A percentile compares a stretch with the other conserved stretches of the same genome.
phyloP scores from a whole-genome alignment of 495 filamentous ascomycete species.

The Penicillium chermesinum region DNA sequence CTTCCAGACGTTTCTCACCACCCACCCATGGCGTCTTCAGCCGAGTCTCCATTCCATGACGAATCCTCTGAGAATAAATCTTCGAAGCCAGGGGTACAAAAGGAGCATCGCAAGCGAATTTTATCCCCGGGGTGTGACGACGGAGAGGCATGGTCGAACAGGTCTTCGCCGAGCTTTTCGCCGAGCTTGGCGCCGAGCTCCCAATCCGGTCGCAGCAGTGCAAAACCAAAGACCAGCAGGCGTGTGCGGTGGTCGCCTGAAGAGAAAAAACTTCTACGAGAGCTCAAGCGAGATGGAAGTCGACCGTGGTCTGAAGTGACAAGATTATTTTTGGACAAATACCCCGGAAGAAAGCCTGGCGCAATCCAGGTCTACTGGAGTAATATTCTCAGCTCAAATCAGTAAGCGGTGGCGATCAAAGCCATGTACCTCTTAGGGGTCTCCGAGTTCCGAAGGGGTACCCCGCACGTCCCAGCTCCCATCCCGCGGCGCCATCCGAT shows the following conservation, averaged over 20 bases:
- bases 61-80: background rate
- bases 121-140: background rate
- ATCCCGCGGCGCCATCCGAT: no score
- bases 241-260: background rate
- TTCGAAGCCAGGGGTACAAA: background rate
- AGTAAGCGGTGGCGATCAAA: background rate
- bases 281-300: background rate
- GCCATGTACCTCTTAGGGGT: no score
- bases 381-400: background rate
- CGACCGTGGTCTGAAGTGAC: background rate
- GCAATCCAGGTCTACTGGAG: background rate
- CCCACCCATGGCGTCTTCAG: background rate
- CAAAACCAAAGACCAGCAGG: background rate
- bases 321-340: background rate
- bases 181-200: background rate
- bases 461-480: no score
- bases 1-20: constrained; percentile 5
- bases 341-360: background rate
- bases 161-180: background rate
- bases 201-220: background rate
- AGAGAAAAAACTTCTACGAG: background rate
- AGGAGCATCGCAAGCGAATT: background rate
- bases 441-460: no score
- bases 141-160: background rate
- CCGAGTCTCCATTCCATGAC: background rate